phyloP scores from a whole-genome alignment of 352 stramenopile genomes.

The Phytophthora citricola region DNA sequence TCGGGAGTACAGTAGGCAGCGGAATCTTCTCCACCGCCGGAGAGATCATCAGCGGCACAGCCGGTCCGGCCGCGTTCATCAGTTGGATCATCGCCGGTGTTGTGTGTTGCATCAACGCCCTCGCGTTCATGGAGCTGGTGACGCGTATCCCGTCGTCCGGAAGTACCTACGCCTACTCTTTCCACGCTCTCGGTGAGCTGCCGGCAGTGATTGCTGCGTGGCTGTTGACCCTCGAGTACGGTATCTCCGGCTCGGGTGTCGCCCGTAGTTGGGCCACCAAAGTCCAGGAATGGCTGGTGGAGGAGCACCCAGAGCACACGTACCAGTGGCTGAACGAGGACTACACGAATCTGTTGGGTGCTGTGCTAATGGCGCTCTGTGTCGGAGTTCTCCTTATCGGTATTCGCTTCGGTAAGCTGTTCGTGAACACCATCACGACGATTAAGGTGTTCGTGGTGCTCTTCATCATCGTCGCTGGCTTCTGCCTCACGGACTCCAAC shows the following conservation, averaged over 20 bases:
- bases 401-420: slow-evolving; percentile 89
- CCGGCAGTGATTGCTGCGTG: slow-evolving; percentile 90
- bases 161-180: slow-evolving; percentile 93
- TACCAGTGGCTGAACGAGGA: slow-evolving; percentile 66
- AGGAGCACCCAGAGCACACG: slow-evolving; percentile 47
- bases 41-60: slow-evolving; percentile 74
- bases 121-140: slow-evolving; percentile 92
- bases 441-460: slow-evolving; percentile 87
- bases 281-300: slow-evolving; percentile 69
- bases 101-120: slow-evolving; percentile 79
- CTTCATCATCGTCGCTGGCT: slow-evolving; percentile 93
- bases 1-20: slow-evolving; percentile 91
- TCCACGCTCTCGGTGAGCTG: slow-evolving; percentile 92
- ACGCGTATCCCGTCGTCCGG: slow-evolving; percentile 89
- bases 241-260: slow-evolving; percentile 89
- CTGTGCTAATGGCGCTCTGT: slow-evolving; percentile 71
- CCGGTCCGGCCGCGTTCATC: slow-evolving; percentile 82
- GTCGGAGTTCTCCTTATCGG: slow-evolving; percentile 79
- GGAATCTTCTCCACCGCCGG: slow-evolving; percentile 90
- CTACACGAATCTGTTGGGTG: slow-evolving; percentile 69
- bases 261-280: slow-evolving; percentile 93
- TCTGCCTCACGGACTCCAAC: slow-evolving; percentile 76
- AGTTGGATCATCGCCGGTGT: slow-evolving; percentile 84
- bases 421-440: slow-evolving; percentile 88
- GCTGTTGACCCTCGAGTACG: slow-evolving; percentile 93